Percentiles rank a stretch among this genome's conserved stretches.
These are phyloP conservation scores for Aegilops sharonensis DNA, from an alignment of 176 grass and related monocot genomes.

Conservation along the genomic window DNA sequence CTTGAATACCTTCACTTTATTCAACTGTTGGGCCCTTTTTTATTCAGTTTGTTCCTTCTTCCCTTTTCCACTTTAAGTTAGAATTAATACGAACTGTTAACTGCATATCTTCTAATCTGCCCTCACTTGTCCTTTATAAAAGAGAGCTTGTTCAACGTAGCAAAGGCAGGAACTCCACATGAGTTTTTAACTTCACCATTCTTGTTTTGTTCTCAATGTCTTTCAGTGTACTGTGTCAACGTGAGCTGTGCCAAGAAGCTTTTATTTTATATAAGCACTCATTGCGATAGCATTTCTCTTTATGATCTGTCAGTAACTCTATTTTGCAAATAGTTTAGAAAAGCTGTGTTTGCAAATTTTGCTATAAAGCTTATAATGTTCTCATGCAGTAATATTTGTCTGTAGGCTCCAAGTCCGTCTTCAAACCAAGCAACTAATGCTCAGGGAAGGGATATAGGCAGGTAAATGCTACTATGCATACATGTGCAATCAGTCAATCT, in stretches of 20 bases:
- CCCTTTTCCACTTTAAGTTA: background rate
- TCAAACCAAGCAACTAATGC: conserved; percentile 45
- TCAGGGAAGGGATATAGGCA: conserved; percentile 60
- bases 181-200: background rate
- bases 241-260: background rate
- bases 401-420: conserved; percentile 71
- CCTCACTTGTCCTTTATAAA: background rate
- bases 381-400: conserved; percentile 34
- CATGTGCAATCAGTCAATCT: background rate
- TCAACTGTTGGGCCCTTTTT: background rate
- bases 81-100: background rate
- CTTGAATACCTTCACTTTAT: conserved; percentile 24
- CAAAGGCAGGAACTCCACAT: background rate
- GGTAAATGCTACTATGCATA: conserved; percentile 45
- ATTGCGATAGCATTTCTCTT: conserved; percentile 6
- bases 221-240: background rate
- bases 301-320: conserved; percentile 17
- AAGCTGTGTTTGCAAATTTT: background rate
- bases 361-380: background rate
- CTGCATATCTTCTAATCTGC: background rate
- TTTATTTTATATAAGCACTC: conserved; percentile 20
- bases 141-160: background rate
- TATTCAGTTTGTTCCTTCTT: conserved; percentile 8
- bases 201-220: background rate
- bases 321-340: background rate